Evolutionary conservation across 202 grass and related monocot species (phyloP), one percentile per base, ranked within the genome.

Genomic region (Carex arenaria): DNA sequence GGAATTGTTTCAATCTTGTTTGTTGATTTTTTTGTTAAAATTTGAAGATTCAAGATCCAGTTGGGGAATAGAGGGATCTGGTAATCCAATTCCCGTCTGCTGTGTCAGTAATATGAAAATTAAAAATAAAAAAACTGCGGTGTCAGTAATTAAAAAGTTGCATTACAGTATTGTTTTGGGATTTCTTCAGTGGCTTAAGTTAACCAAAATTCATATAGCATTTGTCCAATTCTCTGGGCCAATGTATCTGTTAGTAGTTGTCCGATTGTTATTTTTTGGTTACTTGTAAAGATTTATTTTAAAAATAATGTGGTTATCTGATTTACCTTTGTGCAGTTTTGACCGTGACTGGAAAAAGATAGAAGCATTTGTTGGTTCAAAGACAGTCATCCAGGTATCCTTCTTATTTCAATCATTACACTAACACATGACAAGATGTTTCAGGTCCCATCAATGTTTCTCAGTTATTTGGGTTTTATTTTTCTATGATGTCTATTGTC

Each of bases 321-420:
- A 53, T 36, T 74, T 69, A 31, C 23, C 78, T 10, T 74, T 74
- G 83, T 87, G 79, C 89, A 98, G 95, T 67, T 98, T 98, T 85
- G 90, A 98, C 67, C 95, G 95, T 81, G 95, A 98, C 83, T 98
- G 95, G 95, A 98, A 98, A 93, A 98, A 98, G 85, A 98, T 98
- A 76, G 95, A 98, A 91, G 92, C 95, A 83, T 98, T 98, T 91
- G 88, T 98, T 89, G 95, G 95, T 28, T 93, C 95, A 4, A 98
- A 98, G 92, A 95, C 92, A 43, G 95, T 98, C 42, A 98, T 98
- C 57, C 95, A 98, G 95, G 95, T 98, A 92, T 42, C 61, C 54
- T 10, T 82, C 26, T 55, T 67, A 20, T 23, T 47, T 80, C 34
- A 47, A 26, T 63, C 11, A 45, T 31, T 76, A 76, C 26, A 36